Base-by-base conservation (phyloP, 2,329 filamentous ascomycete genomes). In the Aspergillus sp. region DNA sequence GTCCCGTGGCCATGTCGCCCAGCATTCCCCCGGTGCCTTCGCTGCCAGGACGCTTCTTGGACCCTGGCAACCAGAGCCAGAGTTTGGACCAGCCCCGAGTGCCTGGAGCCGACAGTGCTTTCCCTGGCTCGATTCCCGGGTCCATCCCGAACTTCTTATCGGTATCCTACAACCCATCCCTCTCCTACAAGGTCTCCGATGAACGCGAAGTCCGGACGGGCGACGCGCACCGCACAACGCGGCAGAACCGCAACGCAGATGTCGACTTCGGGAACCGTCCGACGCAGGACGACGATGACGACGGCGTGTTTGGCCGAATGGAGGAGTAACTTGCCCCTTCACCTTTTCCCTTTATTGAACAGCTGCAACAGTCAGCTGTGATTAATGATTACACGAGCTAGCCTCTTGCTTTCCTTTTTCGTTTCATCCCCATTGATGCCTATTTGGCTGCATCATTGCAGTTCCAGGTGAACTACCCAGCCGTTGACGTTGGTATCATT, bases 251-350 rank as follows among this genome's bases (percentile, higher is more conserved):
- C 50, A 66, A 66, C 41, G 63, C 63, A 19, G 63, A 66, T 41
- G 63, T 66, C 41, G 63, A 66, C 53, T 66, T 66, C 51, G 56
- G 61, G 33, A 63, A 55, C 53, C 62, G 63, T 37, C 52, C 61
- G 13, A 80, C 80, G 44, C 80, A 85, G 53, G 85, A 83, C 67
- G 90, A 95, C 59, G 90, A 95, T 53, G 91, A 97, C 57, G 90
- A 96, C 56, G 90, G 90, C 63, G 86, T 97, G 60, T 98, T 98
- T 74, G 90, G 90, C 49, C 82, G 83, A 58, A 97, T 97, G 91
- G 93, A 98, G 71, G 89, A 95, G 69, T 93, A 77, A 68, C 25
- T 27, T 45, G 33, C 17, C 27, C 30, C 42, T 41, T 48, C 41
- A 19, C 15, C 22, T 42, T 42, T 45, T 35, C 41, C 32, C 27